Percentiles rank a stretch among this genome's conserved stretches.
Conservation (phyloP, 805 yeast genomes). For the Yarrowia yakushimensis region DNA sequence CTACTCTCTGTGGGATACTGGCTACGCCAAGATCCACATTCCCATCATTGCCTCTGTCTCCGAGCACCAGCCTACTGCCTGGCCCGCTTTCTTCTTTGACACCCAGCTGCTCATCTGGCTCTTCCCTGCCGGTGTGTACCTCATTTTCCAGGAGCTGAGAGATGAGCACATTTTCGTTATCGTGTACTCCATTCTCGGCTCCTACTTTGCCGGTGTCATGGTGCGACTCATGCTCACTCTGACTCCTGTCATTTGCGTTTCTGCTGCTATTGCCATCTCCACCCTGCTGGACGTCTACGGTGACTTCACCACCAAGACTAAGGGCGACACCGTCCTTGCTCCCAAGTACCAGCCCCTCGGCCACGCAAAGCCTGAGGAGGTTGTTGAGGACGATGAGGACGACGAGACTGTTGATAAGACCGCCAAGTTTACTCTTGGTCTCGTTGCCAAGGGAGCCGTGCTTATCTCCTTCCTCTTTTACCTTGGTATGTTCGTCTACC, state of each 20-base stretch:
- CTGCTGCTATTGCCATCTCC: constrained; percentile 85
- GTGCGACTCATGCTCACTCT: constrained; percentile 94
- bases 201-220: constrained; percentile 99
- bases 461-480: constrained; percentile 66
- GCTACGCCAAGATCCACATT: constrained; percentile 94
- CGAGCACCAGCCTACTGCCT: constrained; percentile 99
- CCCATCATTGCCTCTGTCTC: constrained; percentile 98
- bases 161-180: constrained; percentile 92
- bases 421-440: constrained; percentile 26
- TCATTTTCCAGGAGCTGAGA: constrained; percentile 81
- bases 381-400: constrained; percentile 26
- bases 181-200: constrained; percentile 86
- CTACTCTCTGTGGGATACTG: constrained; percentile 97
- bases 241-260: constrained; percentile 93
- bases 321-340: neutral
- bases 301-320: constrained; percentile 44
- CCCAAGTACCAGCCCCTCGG: constrained; percentile 8
- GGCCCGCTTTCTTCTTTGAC: constrained; percentile 98
- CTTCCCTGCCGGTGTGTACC: constrained; percentile 95
- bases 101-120: constrained; percentile 91
- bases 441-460: constrained; percentile 60
- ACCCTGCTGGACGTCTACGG: constrained; percentile 78
- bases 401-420: constrained; percentile 9
- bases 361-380: constrained; percentile 19
- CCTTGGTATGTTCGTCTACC: constrained; percentile 77